phyloP scores from a whole-genome alignment of 2,329 filamentous ascomycete genomes.

The Endothia cerciana region DNA sequence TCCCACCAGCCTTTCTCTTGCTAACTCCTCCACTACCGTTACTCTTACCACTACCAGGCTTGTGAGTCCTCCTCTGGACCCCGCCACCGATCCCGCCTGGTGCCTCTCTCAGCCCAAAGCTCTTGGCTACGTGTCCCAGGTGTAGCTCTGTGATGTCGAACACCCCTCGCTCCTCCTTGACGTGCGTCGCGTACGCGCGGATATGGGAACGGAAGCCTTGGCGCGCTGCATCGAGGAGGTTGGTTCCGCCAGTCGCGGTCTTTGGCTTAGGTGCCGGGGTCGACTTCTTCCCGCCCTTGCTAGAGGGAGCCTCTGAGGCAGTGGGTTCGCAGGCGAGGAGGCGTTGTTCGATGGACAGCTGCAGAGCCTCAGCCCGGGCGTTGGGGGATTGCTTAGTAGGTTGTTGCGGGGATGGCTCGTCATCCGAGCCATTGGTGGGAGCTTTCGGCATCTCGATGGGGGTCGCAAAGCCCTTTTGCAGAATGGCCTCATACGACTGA shows the following conservation, averaged over 20 bases:
- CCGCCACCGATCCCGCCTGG: slow-evolving; percentile 78
- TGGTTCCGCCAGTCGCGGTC: slow-evolving; percentile 44
- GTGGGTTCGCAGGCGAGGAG: slow-evolving; percentile 46
- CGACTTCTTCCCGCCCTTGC: slow-evolving; percentile 44
- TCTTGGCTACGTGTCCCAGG: slow-evolving; percentile 91
- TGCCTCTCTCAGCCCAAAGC: slow-evolving; percentile 85
- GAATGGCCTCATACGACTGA: slow-evolving; percentile 56
- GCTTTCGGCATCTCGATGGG: slow-evolving; percentile 62
- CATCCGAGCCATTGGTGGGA: slow-evolving; percentile 63
- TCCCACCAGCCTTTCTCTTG: slow-evolving; percentile 35
- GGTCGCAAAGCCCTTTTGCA: slow-evolving; percentile 68
- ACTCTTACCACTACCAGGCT: slow-evolving; percentile 43
- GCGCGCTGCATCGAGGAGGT: slow-evolving; percentile 78
- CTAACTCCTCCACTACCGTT: slow-evolving; percentile 23
- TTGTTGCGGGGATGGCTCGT: slow-evolving; percentile 55
- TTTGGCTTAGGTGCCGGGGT: slow-evolving; percentile 32
- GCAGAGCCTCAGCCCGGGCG: slow-evolving; percentile 57
- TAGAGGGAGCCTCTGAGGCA: slow-evolving; percentile 26
- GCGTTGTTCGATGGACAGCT: slow-evolving; percentile 64
- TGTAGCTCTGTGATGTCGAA: slow-evolving; percentile 94
- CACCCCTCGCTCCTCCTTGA: slow-evolving; percentile 78
- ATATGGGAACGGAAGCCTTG: slow-evolving; percentile 91
- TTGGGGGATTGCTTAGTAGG: slow-evolving; percentile 50
- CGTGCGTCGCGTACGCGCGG: slow-evolving; percentile 91
- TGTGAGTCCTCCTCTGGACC: slow-evolving; percentile 49